phyloP scores from a whole-genome alignment of 345 rosid species.

The Isatis tinctoria region DNA sequence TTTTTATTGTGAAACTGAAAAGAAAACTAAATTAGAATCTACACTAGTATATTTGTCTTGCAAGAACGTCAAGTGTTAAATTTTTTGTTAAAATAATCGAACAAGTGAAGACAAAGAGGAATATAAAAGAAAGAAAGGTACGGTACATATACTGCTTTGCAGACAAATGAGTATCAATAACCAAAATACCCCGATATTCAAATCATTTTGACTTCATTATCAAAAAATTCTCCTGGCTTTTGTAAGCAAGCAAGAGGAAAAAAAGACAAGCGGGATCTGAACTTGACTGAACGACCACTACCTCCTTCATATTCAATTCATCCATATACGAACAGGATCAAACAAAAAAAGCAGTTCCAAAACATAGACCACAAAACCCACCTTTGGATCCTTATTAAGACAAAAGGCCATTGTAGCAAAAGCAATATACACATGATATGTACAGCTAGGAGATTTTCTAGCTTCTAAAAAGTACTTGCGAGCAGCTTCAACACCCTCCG shows the following conservation, averaged over 20 bases:
- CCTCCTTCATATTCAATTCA: neutral
- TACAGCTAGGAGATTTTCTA: constrained; percentile 74
- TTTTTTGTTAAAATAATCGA: neutral
- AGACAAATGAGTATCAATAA: neutral
- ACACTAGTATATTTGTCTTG: neutral
- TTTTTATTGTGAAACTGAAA: neutral
- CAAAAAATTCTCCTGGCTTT: neutral
- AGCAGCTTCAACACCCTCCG: constrained; percentile 93
- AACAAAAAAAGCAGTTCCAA: neutral
- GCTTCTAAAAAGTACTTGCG: constrained; percentile 92
- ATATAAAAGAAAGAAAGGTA: neutral
- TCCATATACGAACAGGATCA: neutral
- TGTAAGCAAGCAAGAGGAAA: neutral
- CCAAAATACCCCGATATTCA: neutral
- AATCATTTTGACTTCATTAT: neutral
- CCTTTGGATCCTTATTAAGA: constrained; percentile 94
- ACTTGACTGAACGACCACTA: constrained; percentile 8
- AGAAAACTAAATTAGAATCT: neutral
- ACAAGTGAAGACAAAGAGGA: neutral
- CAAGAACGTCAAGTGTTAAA: neutral
- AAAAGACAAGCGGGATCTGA: neutral
- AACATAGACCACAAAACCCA: constrained; percentile 27
- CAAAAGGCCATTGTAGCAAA: constrained; percentile 89
- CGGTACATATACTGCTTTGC: neutral
- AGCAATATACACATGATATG: constrained; percentile 91